Percentiles rank a stretch among this genome's conserved stretches.
phyloP scores from a whole-genome alignment of 2,329 filamentous ascomycete species.

The Calonectria honghensis region DNA sequence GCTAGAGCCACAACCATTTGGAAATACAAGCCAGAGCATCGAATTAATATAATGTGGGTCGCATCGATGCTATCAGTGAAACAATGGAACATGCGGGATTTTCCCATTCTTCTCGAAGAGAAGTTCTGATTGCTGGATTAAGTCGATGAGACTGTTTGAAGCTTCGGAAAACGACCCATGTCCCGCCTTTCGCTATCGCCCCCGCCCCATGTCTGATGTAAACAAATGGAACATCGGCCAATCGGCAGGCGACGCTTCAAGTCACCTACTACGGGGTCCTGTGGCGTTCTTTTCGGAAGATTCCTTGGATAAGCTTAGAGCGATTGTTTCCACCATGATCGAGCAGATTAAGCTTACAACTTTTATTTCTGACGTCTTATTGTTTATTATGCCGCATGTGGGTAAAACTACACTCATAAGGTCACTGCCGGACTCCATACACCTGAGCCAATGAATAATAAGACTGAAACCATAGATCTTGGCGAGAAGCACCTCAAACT shows the following conservation, averaged over 20 bases:
- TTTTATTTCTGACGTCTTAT: neutral
- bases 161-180: neutral
- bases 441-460: neutral
- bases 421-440: neutral
- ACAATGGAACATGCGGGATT: constrained; percentile 21
- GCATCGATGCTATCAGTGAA: constrained; percentile 15
- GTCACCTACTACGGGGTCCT: neutral
- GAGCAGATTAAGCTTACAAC: constrained; percentile 5
- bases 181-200: neutral
- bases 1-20: neutral
- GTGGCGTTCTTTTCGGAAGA: neutral
- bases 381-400: neutral
- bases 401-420: neutral
- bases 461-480: neutral
- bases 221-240: neutral
- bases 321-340: neutral
- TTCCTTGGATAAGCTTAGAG: neutral
- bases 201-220: neutral
- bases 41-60: constrained; percentile 12
- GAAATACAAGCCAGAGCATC: neutral
- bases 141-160: neutral
- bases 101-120: neutral
- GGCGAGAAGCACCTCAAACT: neutral
- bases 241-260: neutral
- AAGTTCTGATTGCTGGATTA: neutral